Evolutionary conservation across 1,139 yeast genomes (phyloP).

Genomic region (Debaryomycetaceae sp.): DNA sequence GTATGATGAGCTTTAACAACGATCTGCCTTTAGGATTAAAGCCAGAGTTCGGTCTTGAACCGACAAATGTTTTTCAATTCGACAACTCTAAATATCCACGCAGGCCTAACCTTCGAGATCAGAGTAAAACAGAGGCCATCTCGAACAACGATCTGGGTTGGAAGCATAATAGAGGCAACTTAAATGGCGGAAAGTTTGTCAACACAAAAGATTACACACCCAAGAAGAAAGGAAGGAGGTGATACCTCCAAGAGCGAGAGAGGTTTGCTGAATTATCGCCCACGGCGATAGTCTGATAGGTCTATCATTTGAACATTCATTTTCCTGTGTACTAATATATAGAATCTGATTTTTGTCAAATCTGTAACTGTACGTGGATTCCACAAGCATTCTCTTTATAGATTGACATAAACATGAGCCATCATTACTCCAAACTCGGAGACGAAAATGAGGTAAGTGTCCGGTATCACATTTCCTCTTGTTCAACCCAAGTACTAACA

Average conservation of each 20-base stretch:
- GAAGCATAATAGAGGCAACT: background rate
- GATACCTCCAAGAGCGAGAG: too few species aligned
- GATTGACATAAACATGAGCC: background rate
- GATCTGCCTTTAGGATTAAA: background rate
- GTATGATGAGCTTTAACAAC: background rate
- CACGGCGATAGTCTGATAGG: too few species aligned
- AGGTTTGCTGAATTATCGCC: too few species aligned
- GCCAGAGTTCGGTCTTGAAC: background rate
- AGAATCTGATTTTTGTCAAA: background rate
- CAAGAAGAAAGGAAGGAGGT: background rate
- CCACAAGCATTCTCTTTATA: background rate
- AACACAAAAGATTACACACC: background rate
- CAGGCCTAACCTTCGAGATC: conserved; percentile 4
- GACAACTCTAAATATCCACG: conserved; percentile 6
- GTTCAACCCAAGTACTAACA: background rate
- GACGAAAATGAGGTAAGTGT: background rate
- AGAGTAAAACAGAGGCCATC: background rate
- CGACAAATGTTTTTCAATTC: conserved; percentile 3
- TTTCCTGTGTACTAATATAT: background rate
- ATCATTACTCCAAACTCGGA: background rate
- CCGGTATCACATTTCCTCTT: background rate
- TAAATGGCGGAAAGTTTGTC: background rate
- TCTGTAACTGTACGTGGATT: background rate
- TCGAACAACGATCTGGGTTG: background rate
- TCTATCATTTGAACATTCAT: background rate